These are phyloP conservation scores for Rhizoclosmatium sp. DNA, from an alignment of 192 early-diverging fungal species.

Conservation along the genomic window DNA sequence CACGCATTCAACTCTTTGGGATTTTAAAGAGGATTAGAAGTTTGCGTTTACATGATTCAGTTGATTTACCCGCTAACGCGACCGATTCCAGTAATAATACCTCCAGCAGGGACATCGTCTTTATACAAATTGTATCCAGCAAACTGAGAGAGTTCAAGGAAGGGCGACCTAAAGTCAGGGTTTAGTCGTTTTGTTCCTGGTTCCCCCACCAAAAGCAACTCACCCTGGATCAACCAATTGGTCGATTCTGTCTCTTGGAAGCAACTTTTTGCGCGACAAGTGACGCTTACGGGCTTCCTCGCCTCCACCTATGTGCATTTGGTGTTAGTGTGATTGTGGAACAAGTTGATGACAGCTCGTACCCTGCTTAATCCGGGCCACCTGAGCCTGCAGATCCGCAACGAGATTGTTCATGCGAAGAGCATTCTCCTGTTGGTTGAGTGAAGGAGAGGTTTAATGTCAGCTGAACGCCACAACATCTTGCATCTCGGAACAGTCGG, in stretches of 20 bases:
- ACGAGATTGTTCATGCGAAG: slow-evolving; percentile 72
- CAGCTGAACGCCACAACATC: too few species aligned
- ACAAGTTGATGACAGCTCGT: slow-evolving; percentile 9
- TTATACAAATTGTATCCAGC: slow-evolving; percentile 86
- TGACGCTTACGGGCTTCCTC: slow-evolving; percentile 84
- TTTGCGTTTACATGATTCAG: slow-evolving; percentile 17
- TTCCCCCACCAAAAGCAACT: neutral
- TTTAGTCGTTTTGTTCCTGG: neutral
- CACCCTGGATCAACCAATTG: slow-evolving; percentile 78
- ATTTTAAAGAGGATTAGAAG: slow-evolving; percentile 7
- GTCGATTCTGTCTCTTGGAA: slow-evolving; percentile 90
- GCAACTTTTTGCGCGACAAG: slow-evolving; percentile 82
- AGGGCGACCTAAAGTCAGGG: slow-evolving; percentile 72
- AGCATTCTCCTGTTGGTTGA: slow-evolving; percentile 73
- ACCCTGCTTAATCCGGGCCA: slow-evolving; percentile 81
- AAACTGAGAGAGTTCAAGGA: slow-evolving; percentile 93
- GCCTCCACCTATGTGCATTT: slow-evolving; percentile 73
- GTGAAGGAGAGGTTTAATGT: neutral
- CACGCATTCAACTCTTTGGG: slow-evolving; percentile 84
- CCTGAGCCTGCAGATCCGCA: slow-evolving; percentile 67
- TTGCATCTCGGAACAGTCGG: too few species aligned
- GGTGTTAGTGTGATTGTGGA: neutral
- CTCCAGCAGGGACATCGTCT: slow-evolving; percentile 84
- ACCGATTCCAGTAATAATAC: slow-evolving; percentile 96
- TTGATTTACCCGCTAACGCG: slow-evolving; percentile 78